A percentile compares a stretch with the other conserved stretches of the same genome.
Conservation (phyloP, 164 flowering plant species). For the Sextonia rubra region DNA sequence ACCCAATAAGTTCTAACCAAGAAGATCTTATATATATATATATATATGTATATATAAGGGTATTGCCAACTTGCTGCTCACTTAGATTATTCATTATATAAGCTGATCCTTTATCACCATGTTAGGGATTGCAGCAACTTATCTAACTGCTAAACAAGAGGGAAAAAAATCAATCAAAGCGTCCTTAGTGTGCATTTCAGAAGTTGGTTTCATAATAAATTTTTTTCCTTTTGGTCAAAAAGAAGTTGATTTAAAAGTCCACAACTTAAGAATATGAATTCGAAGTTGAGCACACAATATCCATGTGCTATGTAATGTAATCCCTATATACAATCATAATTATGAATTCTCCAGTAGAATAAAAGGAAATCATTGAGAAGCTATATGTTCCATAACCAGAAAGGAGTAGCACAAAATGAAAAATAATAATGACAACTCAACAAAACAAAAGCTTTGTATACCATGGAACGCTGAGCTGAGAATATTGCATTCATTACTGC, state of each 20-base stretch:
- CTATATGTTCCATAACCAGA: neutral
- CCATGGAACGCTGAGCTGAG: constrained; percentile 97
- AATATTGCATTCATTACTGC: constrained; percentile 97
- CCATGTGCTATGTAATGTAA: neutral
- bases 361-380: neutral
- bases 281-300: neutral
- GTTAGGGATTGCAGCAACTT: neutral
- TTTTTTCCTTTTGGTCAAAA: neutral
- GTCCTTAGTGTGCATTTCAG: neutral
- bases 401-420: neutral
- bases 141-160: neutral
- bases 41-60: too few relatives aligned
- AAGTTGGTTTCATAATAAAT: neutral
- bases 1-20: neutral
- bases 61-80: neutral
- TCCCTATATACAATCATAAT: neutral
- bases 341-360: neutral
- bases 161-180: neutral
- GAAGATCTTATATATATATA: neutral
- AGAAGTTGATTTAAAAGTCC: neutral
- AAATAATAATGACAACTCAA: neutral
- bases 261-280: too few relatives aligned
- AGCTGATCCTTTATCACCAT: neutral
- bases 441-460: constrained; percentile 19
- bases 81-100: neutral